Conservation (phyloP, 2,329 filamentous ascomycete genomes). For the Talaromyces sp. region DNA sequence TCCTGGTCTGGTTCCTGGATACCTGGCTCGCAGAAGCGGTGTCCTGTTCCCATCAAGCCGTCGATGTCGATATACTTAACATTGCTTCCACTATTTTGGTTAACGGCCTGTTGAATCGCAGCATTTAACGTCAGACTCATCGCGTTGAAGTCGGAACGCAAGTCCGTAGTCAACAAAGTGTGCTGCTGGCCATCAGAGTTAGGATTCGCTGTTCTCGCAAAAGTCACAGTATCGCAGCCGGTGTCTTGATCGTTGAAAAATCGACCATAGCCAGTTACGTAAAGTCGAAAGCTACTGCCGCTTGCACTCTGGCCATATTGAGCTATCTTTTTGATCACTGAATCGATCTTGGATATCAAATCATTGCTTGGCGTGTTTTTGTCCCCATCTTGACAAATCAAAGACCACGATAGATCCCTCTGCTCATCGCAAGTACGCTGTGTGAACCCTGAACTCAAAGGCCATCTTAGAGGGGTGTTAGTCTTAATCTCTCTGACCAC, state of each 20-base stretch:
- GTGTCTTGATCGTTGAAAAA: slow-evolving; percentile 10
- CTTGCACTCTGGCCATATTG: slow-evolving; percentile 1
- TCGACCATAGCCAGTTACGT: slow-evolving; percentile 4
- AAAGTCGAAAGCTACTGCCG: slow-evolving; percentile 3
- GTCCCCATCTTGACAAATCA: slow-evolving; percentile 8
- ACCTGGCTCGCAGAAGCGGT: slow-evolving; percentile 8
- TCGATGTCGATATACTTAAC: slow-evolving; percentile 10
- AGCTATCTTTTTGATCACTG: slow-evolving; percentile 5
- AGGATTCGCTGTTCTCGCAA: slow-evolving; percentile 8
- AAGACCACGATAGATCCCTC: slow-evolving; percentile 8
- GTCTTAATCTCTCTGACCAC: neutral
- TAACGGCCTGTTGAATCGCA: slow-evolving; percentile 11
- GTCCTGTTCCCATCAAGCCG: slow-evolving; percentile 3
- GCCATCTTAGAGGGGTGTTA: slow-evolving; percentile 1
- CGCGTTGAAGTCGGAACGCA: slow-evolving; percentile 3
- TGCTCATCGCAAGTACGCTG: slow-evolving; percentile 3
- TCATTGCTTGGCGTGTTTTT: slow-evolving; percentile 6
- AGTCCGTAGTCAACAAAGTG: slow-evolving; percentile 8
- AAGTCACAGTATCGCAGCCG: slow-evolving; percentile 1
- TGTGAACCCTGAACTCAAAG: slow-evolving; percentile 4
- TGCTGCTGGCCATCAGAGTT: slow-evolving; percentile 6
- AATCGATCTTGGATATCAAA: slow-evolving; percentile 6
- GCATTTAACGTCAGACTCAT: slow-evolving; percentile 7
- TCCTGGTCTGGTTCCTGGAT: slow-evolving; percentile 11
- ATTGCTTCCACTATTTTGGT: slow-evolving; percentile 3